phyloP scores from a whole-genome alignment of 2,329 filamentous ascomycete species.

The Daldinia sp. region DNA sequence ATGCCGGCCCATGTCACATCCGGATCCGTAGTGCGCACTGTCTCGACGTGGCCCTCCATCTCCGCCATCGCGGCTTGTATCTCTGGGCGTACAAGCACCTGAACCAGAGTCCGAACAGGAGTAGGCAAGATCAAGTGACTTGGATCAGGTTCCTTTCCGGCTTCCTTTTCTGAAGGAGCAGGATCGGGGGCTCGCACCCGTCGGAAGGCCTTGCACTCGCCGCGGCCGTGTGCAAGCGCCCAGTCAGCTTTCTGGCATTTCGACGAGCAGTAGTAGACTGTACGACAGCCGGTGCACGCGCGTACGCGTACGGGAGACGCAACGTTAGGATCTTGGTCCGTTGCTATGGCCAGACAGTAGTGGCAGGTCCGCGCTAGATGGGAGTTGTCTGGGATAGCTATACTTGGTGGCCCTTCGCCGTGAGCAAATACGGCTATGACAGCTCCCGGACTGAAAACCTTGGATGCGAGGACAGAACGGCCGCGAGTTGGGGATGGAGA shows the following conservation, averaged over 20 bases:
- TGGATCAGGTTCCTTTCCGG: no score
- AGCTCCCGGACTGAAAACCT: constrained; percentile 59
- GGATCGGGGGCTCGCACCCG: constrained; percentile 54
- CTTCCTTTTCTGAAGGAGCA: not conserved
- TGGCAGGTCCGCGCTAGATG: constrained; percentile 61
- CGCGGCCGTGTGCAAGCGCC: constrained; percentile 63
- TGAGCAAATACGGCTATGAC: constrained; percentile 59
- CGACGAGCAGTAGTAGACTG: constrained; percentile 66
- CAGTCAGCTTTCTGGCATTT: constrained; percentile 68
- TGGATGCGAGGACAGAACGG: constrained; percentile 61
- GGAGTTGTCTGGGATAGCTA: constrained; percentile 62
- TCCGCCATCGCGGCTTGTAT: constrained; percentile 51
- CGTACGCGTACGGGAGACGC: constrained; percentile 36
- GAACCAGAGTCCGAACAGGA: constrained; percentile 65
- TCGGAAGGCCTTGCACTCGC: constrained; percentile 64
- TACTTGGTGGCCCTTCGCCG: constrained; percentile 49
- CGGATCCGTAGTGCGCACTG: constrained; percentile 54
- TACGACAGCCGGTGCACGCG: constrained; percentile 66
- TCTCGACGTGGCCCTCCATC: constrained; percentile 62
- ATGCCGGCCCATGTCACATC: constrained; percentile 51
- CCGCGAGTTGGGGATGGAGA: constrained; percentile 50
- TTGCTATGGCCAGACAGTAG: constrained; percentile 58
- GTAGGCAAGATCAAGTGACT: constrained; percentile 60
- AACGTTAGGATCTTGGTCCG: not conserved
- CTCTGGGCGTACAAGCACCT: constrained; percentile 59